Percentiles rank a stretch among this genome's conserved stretches.
Conservation (phyloP, 148 eudicot species). For the Chenopodium album region DNA sequence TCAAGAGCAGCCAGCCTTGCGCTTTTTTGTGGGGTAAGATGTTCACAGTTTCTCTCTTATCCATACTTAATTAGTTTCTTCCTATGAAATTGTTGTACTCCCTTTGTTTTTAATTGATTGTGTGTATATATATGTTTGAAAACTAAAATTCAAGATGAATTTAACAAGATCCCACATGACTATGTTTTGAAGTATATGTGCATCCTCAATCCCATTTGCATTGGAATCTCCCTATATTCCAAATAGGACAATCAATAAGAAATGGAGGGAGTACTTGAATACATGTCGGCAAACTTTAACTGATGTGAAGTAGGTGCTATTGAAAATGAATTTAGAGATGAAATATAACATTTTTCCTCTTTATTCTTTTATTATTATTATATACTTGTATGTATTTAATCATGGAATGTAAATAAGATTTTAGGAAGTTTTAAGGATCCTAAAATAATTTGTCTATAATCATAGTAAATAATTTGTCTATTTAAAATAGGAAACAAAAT, state of each 20-base stretch:
- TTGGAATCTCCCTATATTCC: too few relatives aligned
- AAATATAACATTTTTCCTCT: background rate
- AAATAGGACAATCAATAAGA: too few relatives aligned
- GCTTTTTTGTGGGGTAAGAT: constrained; percentile 97
- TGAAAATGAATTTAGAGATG: background rate
- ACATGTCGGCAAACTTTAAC: background rate
- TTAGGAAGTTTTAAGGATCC: background rate
- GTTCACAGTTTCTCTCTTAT: background rate
- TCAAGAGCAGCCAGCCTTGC: constrained; percentile 99
- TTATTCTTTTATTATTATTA: background rate
- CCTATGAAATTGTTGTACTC: background rate
- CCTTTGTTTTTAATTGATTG: background rate
- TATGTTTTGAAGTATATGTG: too few relatives aligned
- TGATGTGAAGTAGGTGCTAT: constrained; percentile 2
- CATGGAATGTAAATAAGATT: background rate
- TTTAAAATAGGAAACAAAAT: background rate
- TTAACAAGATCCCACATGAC: too few relatives aligned
- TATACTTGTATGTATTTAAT: background rate
- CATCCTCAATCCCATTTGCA: too few relatives aligned
- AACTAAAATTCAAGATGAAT: too few relatives aligned
- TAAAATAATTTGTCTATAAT: background rate
- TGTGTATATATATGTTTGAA: too few relatives aligned
- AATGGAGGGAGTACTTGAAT: background rate
- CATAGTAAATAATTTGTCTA: background rate
- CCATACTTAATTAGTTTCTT: too few relatives aligned